These are phyloP conservation scores for Lachnellula cervina DNA, from an alignment of 2,329 filamentous ascomycete genomes.

Conservation along the genomic window DNA sequence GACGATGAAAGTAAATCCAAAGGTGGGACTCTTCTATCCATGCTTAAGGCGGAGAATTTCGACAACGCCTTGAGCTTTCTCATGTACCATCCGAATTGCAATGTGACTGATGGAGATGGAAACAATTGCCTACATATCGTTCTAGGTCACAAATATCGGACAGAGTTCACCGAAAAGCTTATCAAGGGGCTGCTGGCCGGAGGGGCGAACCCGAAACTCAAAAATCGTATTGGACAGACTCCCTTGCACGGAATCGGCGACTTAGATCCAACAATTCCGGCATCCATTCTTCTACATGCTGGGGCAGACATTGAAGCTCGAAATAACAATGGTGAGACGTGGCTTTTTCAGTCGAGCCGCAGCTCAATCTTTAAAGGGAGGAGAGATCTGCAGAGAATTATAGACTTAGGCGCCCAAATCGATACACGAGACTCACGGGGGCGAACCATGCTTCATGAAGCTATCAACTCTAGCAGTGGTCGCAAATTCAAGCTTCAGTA, in stretches of 20 bases:
- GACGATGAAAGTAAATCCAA: too few species aligned
- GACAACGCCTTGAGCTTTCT: too few species aligned
- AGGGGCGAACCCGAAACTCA: background rate
- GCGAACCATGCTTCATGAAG: slow-evolving; percentile 19
- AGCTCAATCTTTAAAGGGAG: background rate
- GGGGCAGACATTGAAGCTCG: background rate
- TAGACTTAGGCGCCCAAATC: slow-evolving; percentile 4
- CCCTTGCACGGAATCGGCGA: slow-evolving; percentile 5
- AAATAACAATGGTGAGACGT: background rate
- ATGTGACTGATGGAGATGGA: too few species aligned
- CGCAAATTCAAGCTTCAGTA: background rate
- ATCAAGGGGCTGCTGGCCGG: background rate
- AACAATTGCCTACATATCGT: too few species aligned
- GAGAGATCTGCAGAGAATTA: background rate
- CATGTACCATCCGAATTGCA: too few species aligned
- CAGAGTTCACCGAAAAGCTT: background rate
- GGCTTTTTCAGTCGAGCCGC: background rate
- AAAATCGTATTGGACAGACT: background rate
- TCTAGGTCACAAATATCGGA: too few species aligned
- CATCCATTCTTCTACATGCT: background rate
- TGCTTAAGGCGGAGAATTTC: too few species aligned
- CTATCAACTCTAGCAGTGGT: background rate
- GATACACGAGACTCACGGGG: slow-evolving; percentile 17
- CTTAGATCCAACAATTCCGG: background rate
- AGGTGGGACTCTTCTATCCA: too few species aligned